Base-by-base conservation (phyloP, 345 rosid species). In the Syzygium jambos region DNA sequence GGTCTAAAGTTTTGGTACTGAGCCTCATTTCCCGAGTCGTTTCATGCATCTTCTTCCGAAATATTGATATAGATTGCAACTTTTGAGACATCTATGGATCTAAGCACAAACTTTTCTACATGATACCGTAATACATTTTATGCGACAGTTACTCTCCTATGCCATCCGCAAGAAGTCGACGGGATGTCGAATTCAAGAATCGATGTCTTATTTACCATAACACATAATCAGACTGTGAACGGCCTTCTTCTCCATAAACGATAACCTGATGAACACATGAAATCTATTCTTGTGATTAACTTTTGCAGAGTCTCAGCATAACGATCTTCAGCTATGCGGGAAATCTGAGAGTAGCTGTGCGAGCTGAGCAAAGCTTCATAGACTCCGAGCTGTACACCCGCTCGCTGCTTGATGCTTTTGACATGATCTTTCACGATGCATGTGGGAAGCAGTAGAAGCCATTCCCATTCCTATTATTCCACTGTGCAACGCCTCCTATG, bases 291-390 rank as follows among this genome's bases (percentile, higher is more conserved):
- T 52, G 86, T 7, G 9, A 53, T 54, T 27, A 30, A 49, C 8
- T 22, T 43, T 57, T 61, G 85, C 89, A 93, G 94, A 93, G 90
- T 87, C 85, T 91, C 3, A 55, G 77, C 23, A 15, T 87, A 4
- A 85, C 89, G 29, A 52, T 93, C 21, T 25, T 92, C 5, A 93
- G 94, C 52, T 93, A 93, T 57, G 84, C 57, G 85, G 93, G 92
- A 85, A 84, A 86, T 53, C 86, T 93, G 51, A 89, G 91, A 10
- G 53, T 92, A 51, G 87, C 92, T 7, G 59, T 91, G 49, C 86
- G 86, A 43, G 52, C 88, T 22, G 94, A 92, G 49, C 89, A 90
- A 51, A 93, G 90, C 21, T 92, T 92, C 89, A 86, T 92, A 23
- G 93, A 92, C 77, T 52, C 88, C 73, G 34, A 61, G 73, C 34